Base-by-base conservation (phyloP, 1,284 basidiomycete species). In the Fomitiporia mediterranea region DNA sequence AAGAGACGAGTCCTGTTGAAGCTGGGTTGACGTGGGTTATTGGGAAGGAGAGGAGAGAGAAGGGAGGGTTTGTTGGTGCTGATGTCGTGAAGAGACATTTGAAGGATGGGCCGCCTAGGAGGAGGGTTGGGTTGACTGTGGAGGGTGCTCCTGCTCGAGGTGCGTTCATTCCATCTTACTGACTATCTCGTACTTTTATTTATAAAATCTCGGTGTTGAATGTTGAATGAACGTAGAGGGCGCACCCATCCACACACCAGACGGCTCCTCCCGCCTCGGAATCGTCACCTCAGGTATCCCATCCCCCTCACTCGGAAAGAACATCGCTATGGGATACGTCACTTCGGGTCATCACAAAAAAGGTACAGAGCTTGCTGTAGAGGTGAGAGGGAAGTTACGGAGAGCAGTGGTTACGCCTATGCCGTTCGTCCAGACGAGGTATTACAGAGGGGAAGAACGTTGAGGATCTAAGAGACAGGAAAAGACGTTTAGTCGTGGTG, bases 301-400 rank as follows among this genome's bases (percentile, higher is more conserved):
- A 5, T 95, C 93, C 0, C 95, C 95, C 0, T 90, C 93, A 1
- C 74, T 95, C 1, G 85, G 84, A 2, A 85, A 88, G 69, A 98
- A 99, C 72, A 92, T 99, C 65, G 93, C 95, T 5, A 99, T 99
- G 96, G 96, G 86, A 0, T 96, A 98, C 66, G 82, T 98, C 49
- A 44, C 64, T 56, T 80, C 75, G 34, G 94, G 93, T 0, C 82
- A 79, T 70, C 93, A 98, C 75, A 98, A 95, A 74, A 94, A 91
- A 70, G 94, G 91, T 5, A 97, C 91, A 0, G 81, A 86, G 67
- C 71, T 95, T 6, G 74, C 79, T 50, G 86, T 95, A 11, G 85
- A 92, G 47, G 86, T 95, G 37, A 78, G 93, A 48, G 85, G 82
- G 54, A 91, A 90, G 71, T 67, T 79, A 64, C 75, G 89, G 44